Evolutionary conservation across 2,329 filamentous ascomycete genomes (phyloP).

Genomic region (Knoxdaviesia capensis): DNA sequence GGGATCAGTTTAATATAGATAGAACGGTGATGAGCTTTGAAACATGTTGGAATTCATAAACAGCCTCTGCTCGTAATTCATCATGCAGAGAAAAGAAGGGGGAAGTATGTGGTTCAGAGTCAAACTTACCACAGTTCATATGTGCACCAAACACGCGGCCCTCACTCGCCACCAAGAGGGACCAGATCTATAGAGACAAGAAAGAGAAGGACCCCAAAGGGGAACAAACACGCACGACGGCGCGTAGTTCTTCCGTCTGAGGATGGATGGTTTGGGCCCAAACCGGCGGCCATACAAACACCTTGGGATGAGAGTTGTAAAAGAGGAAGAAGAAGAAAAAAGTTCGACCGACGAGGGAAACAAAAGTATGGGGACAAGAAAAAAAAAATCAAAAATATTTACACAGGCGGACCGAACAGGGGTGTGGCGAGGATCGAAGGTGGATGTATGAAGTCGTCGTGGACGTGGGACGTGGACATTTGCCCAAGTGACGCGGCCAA

Average conservation of each 20-base stretch:
- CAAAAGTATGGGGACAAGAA: slow-evolving; percentile 1
- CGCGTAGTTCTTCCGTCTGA: too few species aligned
- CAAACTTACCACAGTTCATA: too few species aligned
- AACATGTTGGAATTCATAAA: slow-evolving; percentile 18
- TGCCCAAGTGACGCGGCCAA: too few species aligned
- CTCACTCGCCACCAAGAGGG: too few species aligned
- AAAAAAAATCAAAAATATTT: slow-evolving; percentile 16
- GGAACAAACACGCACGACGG: too few species aligned
- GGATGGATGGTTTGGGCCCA: too few species aligned
- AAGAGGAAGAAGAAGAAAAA: slow-evolving; percentile 3
- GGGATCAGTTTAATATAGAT: slow-evolving; percentile 5
- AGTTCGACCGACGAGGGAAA: not conserved
- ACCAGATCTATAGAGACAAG: too few species aligned
- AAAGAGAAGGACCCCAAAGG: too few species aligned
- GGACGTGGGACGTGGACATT: too few species aligned
- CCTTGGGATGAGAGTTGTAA: not conserved
- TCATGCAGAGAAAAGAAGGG: slow-evolving; percentile 12
- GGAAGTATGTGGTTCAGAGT: too few species aligned
- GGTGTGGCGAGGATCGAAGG: slow-evolving; percentile 3
- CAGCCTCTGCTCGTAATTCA: slow-evolving; percentile 22
- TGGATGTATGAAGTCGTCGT: not conserved
- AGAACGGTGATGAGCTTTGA: slow-evolving; percentile 5
- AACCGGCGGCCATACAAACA: too few species aligned
- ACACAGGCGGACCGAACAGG: slow-evolving; percentile 8
- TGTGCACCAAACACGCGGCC: too few species aligned